Conservation (phyloP, 169 alveolate genomes). For the Plasmodium billcollinsi region DNA sequence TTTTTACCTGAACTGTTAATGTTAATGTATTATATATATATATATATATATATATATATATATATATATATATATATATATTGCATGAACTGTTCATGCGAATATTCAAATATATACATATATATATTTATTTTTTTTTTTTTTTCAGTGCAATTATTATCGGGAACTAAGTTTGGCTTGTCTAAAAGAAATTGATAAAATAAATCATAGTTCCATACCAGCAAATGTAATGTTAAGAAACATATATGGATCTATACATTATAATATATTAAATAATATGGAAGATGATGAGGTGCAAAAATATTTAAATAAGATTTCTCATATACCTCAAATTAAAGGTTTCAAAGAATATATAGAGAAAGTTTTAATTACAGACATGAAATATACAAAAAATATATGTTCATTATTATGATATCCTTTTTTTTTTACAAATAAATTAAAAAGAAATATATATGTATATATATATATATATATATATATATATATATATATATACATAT, state of each 20-base stretch:
- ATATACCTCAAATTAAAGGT: slow-evolving; percentile 53
- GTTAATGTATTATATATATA: no score
- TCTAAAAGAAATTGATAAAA: slow-evolving; percentile 69
- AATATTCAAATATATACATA: background rate
- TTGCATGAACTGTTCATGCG: slow-evolving; percentile 17
- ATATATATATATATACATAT: background rate
- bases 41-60: background rate
- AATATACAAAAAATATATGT: slow-evolving; percentile 60
- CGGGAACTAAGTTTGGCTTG: slow-evolving; percentile 54
- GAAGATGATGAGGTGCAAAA: slow-evolving; percentile 69
- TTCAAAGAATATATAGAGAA: slow-evolving; percentile 42
- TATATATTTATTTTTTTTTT: background rate
- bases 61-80: background rate
- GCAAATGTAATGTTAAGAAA: slow-evolving; percentile 69
- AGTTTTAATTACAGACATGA: slow-evolving; percentile 62
- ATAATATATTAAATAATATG: slow-evolving; percentile 23
- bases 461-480: background rate
- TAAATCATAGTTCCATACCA: slow-evolving; percentile 34
- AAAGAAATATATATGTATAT: background rate
- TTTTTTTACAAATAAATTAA: background rate
- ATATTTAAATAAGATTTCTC: slow-evolving; percentile 48
- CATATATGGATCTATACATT: slow-evolving; percentile 56
- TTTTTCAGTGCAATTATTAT: slow-evolving; percentile 64
- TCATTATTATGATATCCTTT: slow-evolving; percentile 14
- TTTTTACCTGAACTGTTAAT: slow-evolving; percentile 8